A percentile compares a stretch with the other conserved stretches of the same genome.
Conservation (phyloP, 2,329 filamentous ascomycete genomes). For the Tolypocladium ophioglossoides region DNA sequence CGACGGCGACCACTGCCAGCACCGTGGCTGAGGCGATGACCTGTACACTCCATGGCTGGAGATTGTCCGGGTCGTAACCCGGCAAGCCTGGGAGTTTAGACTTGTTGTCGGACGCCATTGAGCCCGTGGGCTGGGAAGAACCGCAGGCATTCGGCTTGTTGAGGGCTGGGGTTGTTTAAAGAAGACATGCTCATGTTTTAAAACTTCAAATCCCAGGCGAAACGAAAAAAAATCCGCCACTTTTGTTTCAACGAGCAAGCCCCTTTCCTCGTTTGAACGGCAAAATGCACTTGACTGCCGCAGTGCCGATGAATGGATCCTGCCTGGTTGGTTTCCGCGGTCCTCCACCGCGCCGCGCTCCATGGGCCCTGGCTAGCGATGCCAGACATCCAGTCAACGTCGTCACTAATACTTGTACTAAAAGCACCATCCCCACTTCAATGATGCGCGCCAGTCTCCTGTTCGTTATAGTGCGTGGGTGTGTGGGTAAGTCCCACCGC, state of each 20-base stretch:
- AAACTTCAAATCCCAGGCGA: background rate
- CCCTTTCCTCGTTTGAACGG: background rate
- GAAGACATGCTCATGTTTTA: background rate
- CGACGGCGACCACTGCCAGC: conserved; percentile 26
- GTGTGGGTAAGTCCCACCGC: too few relatives aligned
- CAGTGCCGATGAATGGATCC: too few relatives aligned
- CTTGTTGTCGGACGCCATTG: conserved; percentile 2
- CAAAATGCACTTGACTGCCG: background rate
- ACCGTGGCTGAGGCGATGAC: conserved; percentile 28
- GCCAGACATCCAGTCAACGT: background rate
- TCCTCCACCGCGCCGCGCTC: background rate
- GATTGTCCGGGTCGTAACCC: conserved; percentile 16
- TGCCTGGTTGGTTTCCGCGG: too few relatives aligned
- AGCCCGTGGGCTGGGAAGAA: background rate
- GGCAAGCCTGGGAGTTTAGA: conserved; percentile 10
- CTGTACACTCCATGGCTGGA: conserved; percentile 30
- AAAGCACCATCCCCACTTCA: too few relatives aligned
- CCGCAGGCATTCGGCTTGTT: background rate
- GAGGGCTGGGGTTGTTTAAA: background rate
- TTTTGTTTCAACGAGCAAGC: background rate
- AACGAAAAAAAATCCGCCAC: background rate
- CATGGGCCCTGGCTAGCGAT: background rate
- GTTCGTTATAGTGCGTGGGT: too few relatives aligned
- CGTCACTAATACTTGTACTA: too few relatives aligned
- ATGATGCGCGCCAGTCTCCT: too few relatives aligned